Conservation (phyloP, 305 asterid species). For the Fraxinus velutina region DNA sequence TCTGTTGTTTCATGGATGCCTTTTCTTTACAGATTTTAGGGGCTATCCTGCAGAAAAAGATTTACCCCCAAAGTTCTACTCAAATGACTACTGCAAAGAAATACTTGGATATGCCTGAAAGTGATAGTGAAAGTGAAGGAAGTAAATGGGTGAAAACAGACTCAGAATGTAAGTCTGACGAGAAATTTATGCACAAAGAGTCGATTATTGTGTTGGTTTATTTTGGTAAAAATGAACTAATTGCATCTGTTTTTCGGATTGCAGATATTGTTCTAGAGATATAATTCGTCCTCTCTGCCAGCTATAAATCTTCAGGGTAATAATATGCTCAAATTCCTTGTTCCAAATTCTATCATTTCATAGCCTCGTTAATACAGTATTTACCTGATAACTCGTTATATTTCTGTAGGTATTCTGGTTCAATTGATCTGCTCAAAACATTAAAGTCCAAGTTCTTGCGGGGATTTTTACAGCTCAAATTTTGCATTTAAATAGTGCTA, state of each 20-base stretch:
- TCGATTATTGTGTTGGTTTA: not conserved
- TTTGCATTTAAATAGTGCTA: constrained; percentile 19
- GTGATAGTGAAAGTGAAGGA: constrained; percentile 36
- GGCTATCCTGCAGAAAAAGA: constrained; percentile 61
- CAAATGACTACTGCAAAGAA: constrained; percentile 36
- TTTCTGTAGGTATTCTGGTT: constrained; percentile 9
- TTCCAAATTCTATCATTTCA: not conserved
- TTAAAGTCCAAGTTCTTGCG: not conserved
- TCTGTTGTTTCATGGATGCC: constrained; percentile 1
- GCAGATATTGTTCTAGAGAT: constrained; percentile 88
- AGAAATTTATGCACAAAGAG: not conserved
- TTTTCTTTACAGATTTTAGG: constrained; percentile 48
- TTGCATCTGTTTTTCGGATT: not conserved
- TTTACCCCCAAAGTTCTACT: constrained; percentile 54
- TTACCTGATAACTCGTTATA: not conserved
- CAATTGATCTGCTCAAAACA: not conserved
- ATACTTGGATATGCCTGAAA: constrained; percentile 41
- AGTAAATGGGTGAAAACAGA: constrained; percentile 87
- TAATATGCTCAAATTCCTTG: not conserved
- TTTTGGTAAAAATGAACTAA: not conserved
- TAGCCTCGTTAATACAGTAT: not conserved
- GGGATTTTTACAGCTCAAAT: constrained; percentile 23
- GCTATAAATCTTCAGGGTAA: constrained; percentile 18
- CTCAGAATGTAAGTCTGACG: constrained; percentile 61
- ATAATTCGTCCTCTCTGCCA: constrained; percentile 30